Evolutionary conservation across 225 moss, liverwort and hornwort genomes (phyloP).

Genomic region (Pseudoscleropodium purum): DNA sequence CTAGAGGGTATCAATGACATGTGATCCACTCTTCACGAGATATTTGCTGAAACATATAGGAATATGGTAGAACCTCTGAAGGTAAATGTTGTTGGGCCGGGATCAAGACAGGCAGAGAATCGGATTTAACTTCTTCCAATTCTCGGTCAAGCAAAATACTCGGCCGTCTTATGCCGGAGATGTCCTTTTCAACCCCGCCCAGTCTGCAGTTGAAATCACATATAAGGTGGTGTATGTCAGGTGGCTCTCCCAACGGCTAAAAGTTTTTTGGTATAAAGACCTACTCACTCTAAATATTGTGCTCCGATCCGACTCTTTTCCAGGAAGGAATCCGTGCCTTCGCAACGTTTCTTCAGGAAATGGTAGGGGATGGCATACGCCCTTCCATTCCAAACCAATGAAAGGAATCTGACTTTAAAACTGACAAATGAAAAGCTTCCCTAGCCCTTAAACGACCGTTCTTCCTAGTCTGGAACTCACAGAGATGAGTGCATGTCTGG

Average conservation of each 20-base stretch:
- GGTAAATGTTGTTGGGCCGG: slow-evolving; percentile 9
- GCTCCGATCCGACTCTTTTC: neutral
- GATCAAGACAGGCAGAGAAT: slow-evolving; percentile 30
- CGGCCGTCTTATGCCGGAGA: neutral
- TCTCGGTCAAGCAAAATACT: slow-evolving; percentile 35
- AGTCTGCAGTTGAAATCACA: slow-evolving; percentile 2
- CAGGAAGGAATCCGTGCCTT: neutral
- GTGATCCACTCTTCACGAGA: neutral
- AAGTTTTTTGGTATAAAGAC: neutral
- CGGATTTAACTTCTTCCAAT: slow-evolving; percentile 36
- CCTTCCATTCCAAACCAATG: neutral
- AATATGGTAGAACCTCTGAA: slow-evolving; percentile 14
- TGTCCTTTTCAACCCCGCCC: neutral
- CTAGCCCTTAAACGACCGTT: neutral
- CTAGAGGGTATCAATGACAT: neutral
- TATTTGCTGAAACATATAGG: neutral
- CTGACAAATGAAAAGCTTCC: neutral
- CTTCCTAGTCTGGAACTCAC: slow-evolving; percentile 22
- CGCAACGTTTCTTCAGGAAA: neutral
- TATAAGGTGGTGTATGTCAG: neutral
- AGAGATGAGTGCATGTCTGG: slow-evolving; percentile 32
- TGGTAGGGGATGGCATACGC: neutral
- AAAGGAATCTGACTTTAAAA: neutral
- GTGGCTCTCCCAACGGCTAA: neutral
- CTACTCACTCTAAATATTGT: neutral